phyloP scores from a whole-genome alignment of 495 filamentous ascomycete species.

The Durotheca rogersii region DNA sequence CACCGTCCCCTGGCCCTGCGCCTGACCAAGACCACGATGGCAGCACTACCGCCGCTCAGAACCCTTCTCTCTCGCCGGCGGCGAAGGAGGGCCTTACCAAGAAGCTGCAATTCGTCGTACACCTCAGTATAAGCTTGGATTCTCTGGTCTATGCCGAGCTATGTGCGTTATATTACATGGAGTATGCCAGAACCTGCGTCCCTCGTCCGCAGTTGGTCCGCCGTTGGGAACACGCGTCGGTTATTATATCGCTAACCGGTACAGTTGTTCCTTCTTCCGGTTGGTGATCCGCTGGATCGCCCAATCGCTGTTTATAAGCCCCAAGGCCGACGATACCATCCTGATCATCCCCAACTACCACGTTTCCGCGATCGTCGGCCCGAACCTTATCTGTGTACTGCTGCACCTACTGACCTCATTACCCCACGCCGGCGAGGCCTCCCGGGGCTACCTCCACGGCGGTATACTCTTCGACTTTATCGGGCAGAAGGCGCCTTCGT shows the following conservation, averaged over 20 bases:
- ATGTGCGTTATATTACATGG: slow-evolving; percentile 84
- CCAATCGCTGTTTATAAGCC: slow-evolving; percentile 76
- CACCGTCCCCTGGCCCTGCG: slow-evolving; percentile 28
- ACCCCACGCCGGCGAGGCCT: slow-evolving; percentile 70
- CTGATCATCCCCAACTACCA: slow-evolving; percentile 67
- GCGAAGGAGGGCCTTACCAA: slow-evolving; percentile 51
- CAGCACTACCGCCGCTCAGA: slow-evolving; percentile 17
- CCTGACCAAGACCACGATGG: slow-evolving; percentile 25
- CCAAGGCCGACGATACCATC: slow-evolving; percentile 59
- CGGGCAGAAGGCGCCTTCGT: slow-evolving; percentile 74
- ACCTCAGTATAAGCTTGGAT: slow-evolving; percentile 72
- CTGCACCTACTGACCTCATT: slow-evolving; percentile 64
- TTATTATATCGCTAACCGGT: slow-evolving; percentile 8
- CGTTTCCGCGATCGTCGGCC: slow-evolving; percentile 66
- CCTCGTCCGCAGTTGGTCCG: too few species aligned
- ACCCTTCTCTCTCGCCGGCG: slow-evolving; percentile 29
- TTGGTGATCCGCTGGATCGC: slow-evolving; percentile 68
- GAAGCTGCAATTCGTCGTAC: slow-evolving; percentile 65
- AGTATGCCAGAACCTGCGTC: slow-evolving; percentile 57
- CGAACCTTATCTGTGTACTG: slow-evolving; percentile 71
- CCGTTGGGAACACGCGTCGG: not conserved
- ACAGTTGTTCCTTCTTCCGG: slow-evolving; percentile 74
- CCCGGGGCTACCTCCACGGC: slow-evolving; percentile 80
- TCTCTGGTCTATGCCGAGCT: slow-evolving; percentile 79
- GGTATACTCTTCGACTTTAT: slow-evolving; percentile 86